phyloP scores from a whole-genome alignment of 75 land plant species.

The Chamaecyparis obtusa region DNA sequence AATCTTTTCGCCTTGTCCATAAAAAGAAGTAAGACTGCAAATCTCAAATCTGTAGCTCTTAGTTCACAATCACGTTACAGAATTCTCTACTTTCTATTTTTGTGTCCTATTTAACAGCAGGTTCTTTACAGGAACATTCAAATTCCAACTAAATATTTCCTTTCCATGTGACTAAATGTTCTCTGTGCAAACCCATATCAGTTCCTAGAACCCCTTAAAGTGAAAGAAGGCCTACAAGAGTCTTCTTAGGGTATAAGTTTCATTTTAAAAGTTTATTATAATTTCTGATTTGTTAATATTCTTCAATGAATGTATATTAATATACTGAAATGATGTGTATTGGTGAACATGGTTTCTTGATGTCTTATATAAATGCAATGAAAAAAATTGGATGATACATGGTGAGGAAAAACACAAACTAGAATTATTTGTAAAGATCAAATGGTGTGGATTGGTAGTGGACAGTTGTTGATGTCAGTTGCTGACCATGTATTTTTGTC shows the following conservation, averaged over 20 bases:
- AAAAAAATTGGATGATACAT: background rate
- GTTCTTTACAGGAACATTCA: background rate
- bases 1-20: no score
- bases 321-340: background rate
- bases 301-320: background rate
- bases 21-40: no score
- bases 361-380: background rate
- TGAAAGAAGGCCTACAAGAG: background rate
- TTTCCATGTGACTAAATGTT: background rate
- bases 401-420: background rate
- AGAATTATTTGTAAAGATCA: background rate
- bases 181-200: background rate
- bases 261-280: background rate
- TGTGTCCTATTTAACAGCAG: no score
- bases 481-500: background rate
- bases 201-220: background rate
- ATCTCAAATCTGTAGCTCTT: no score
- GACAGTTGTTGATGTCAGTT: background rate
- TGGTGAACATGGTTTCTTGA: background rate
- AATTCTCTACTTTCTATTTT: no score
- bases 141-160: background rate
- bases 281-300: background rate
- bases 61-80: no score
- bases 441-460: background rate
- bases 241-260: background rate